Evolutionary conservation across 164 flowering plant genomes (phyloP).

Genomic region (Tinospora cordifolia): DNA sequence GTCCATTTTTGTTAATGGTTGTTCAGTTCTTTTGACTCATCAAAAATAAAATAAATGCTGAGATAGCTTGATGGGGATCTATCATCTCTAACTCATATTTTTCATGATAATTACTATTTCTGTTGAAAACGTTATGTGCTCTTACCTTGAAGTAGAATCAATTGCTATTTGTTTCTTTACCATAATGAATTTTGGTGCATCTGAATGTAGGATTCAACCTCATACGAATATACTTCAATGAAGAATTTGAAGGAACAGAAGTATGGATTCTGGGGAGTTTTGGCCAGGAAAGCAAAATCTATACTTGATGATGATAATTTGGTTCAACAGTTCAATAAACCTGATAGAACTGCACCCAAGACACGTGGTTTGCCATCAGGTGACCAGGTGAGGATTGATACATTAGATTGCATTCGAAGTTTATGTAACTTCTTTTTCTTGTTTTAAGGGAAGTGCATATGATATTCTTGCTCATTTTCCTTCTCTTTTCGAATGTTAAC

Average conservation of each 20-base stretch:
- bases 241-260: conserved; percentile 44
- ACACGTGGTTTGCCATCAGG: conserved; percentile 23
- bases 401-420: background rate
- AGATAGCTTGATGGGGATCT: too few relatives aligned
- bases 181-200: conserved; percentile 11
- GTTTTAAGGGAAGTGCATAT: too few relatives aligned
- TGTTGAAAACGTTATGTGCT: too few relatives aligned
- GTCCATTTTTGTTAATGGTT: too few relatives aligned
- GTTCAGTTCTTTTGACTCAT: too few relatives aligned
- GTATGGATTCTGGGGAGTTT: conserved; percentile 78
- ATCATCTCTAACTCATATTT: too few relatives aligned
- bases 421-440: too few relatives aligned
- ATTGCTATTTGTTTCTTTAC: background rate
- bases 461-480: too few relatives aligned
- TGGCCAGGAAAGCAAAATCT: conserved; percentile 83
- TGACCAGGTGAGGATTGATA: conserved; percentile 36
- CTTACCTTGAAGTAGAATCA: too few relatives aligned
- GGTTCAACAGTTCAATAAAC: conserved; percentile 27
- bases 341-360: conserved; percentile 23
- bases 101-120: too few relatives aligned
- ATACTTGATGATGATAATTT: conserved; percentile 67
- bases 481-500: too few relatives aligned
- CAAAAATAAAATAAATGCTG: too few relatives aligned
- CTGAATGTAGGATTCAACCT: conserved; percentile 36
- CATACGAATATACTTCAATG: conserved; percentile 46